Conservation (phyloP, 2,329 filamentous ascomycete species). For the Aspergillus candidus region DNA sequence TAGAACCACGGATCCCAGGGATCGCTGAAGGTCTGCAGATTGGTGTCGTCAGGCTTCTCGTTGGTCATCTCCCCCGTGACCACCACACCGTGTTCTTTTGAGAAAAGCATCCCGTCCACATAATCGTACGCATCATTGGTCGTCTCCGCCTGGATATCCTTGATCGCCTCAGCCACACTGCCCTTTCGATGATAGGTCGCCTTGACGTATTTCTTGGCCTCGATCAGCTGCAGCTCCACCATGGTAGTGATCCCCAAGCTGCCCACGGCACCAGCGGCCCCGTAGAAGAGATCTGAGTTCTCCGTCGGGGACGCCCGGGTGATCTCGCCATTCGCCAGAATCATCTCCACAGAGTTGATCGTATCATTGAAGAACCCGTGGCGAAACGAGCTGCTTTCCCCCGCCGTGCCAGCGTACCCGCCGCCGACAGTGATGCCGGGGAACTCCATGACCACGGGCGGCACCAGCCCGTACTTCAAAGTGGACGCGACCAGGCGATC, state of each 20-base stretch:
- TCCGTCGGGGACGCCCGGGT: slow-evolving; percentile 42
- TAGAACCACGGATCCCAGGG: not conserved
- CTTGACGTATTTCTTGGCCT: not conserved
- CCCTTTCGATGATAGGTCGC: too few species aligned
- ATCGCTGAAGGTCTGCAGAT: not conserved
- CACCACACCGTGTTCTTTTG: not conserved
- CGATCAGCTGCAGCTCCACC: slow-evolving; percentile 51
- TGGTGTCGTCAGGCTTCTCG: not conserved
- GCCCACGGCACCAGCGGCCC: slow-evolving; percentile 53
- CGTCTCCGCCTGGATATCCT: too few species aligned
- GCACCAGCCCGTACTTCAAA: too few species aligned
- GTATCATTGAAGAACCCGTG: slow-evolving; percentile 61
- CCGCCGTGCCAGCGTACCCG: slow-evolving; percentile 58
- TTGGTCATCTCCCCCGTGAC: not conserved
- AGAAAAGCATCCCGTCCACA: not conserved
- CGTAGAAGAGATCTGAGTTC: slow-evolving; percentile 51
- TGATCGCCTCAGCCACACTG: too few species aligned
- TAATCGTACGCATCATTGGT: not conserved
- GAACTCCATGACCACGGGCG: slow-evolving; percentile 59
- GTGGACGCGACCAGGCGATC: too few species aligned
- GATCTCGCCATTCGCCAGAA: slow-evolving; percentile 53
- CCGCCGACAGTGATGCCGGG: slow-evolving; percentile 63
- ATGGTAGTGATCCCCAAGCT: slow-evolving; percentile 55
- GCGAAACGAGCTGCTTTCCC: slow-evolving; percentile 60
- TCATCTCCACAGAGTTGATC: slow-evolving; percentile 55